Evolutionary conservation across 2,329 filamentous ascomycete species (phyloP), one percentile per base, ranked within the genome.

Genomic region (Phialemoniopsis sp.): DNA sequence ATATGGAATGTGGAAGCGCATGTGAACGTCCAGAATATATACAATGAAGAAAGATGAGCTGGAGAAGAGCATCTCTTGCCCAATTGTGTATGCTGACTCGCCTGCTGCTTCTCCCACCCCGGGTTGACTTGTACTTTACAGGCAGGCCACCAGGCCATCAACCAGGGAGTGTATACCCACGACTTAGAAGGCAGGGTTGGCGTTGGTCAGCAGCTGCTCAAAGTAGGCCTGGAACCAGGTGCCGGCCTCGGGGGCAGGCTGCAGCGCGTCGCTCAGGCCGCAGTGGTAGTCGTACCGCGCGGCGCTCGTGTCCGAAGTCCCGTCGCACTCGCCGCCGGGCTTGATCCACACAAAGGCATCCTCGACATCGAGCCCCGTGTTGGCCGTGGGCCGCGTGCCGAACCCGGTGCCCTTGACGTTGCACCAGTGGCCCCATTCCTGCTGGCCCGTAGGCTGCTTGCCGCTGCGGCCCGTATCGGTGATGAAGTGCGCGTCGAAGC

Each of bases 301-400:
- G 9, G 77, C 67, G 28, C 50, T 60, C 30, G 61, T 65, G 51
- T 77, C 59, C 29, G 66, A 72, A 29, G 68, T 72, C 46, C 68
- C 68, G 46, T 73, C 69, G 33, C 65, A 85, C 55, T 76, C 72
- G 44, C 72, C 72, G 46, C 82, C 82, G 5, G 82, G 82, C 71
- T 85, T 86, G 49, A 85, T 66, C 82, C 82, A 85, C 41, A 85
- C 81, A 47, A 85, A 81, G 31, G 81, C 79, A 56, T 86, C 82
- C 28, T 74, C 66, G 14, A 81, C 63, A 2, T 60, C 54, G 46
- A 79, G 70, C 13, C 75, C 77, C 8, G 81, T 85, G 53, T 76
- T 65, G n/a, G 78, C 68, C 4, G 74, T 75, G 2, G 80, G 80
- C n/a, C 78, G 72, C n/a, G 61, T 59, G 43, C 82, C 82, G 45